A percentile compares a stretch with the other conserved stretches of the same genome.
Conservation (phyloP, 2,329 filamentous ascomycete species). For the Tetracladium maxilliforme region DNA sequence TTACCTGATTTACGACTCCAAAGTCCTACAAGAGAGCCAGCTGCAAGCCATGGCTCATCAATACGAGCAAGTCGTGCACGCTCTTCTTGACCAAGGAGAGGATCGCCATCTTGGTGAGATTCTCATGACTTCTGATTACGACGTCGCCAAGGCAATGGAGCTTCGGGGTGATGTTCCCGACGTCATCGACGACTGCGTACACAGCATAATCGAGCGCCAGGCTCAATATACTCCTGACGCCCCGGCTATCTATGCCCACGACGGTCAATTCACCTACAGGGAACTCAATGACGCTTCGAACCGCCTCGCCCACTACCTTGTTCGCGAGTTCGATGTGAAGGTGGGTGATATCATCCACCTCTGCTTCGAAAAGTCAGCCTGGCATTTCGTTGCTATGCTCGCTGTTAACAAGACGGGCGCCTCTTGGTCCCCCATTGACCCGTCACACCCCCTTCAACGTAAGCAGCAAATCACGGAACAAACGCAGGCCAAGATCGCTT, state of each 20-base stretch:
- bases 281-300: slow-evolving; percentile 83
- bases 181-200: no score
- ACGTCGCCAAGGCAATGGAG: no score
- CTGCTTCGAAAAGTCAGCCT: slow-evolving; percentile 15
- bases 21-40: neutral
- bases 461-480: slow-evolving; percentile 5
- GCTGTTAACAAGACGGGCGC: slow-evolving; percentile 13
- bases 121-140: no score
- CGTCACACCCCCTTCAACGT: slow-evolving; percentile 11
- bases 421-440: slow-evolving; percentile 15
- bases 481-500: no score
- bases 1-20: slow-evolving; percentile 1
- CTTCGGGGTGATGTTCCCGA: no score
- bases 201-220: no score
- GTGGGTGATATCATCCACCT: slow-evolving; percentile 8
- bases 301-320: slow-evolving; percentile 63
- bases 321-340: slow-evolving; percentile 19
- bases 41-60: slow-evolving; percentile 1
- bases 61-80: slow-evolving; percentile 1
- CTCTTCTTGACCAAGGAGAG: no score
- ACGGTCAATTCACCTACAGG: slow-evolving; percentile 54
- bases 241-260: slow-evolving; percentile 7
- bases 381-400: slow-evolving; percentile 12
- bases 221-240: no score
- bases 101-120: no score